Conservation (phyloP, 495 filamentous ascomycete species). For the Thozetella sp. region DNA sequence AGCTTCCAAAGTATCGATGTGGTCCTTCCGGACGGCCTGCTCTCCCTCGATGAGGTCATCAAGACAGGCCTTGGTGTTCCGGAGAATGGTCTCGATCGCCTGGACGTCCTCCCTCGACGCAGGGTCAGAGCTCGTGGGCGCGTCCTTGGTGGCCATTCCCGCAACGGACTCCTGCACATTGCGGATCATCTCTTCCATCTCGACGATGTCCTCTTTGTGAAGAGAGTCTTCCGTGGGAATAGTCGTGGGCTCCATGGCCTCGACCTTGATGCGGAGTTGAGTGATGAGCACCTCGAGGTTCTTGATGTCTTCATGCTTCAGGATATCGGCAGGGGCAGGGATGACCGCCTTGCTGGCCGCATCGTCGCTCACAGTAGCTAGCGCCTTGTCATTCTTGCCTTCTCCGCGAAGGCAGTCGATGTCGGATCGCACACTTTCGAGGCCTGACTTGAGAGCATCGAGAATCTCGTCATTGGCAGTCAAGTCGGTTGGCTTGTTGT, state of each 20-base stretch:
- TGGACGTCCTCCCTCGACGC: slow-evolving; percentile 77
- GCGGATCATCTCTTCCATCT: slow-evolving; percentile 38
- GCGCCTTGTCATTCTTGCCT: slow-evolving; percentile 50
- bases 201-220: slow-evolving; percentile 42
- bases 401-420: slow-evolving; percentile 71
- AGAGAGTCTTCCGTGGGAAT: slow-evolving; percentile 35
- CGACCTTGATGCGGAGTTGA: slow-evolving; percentile 80
- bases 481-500: slow-evolving; percentile 77
- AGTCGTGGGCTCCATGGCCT: slow-evolving; percentile 69
- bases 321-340: slow-evolving; percentile 29
- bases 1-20: slow-evolving; percentile 72
- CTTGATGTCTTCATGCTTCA: slow-evolving; percentile 74
- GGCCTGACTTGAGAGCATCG: slow-evolving; percentile 78
- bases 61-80: slow-evolving; percentile 79
- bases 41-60: slow-evolving; percentile 75
- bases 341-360: slow-evolving; percentile 28
- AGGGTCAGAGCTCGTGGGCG: slow-evolving; percentile 33
- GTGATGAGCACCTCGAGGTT: slow-evolving; percentile 80
- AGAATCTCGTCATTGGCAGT: slow-evolving; percentile 84
- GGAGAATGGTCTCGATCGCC: slow-evolving; percentile 85
- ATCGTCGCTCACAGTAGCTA: slow-evolving; percentile 37
- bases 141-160: slow-evolving; percentile 47
- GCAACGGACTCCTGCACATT: slow-evolving; percentile 63
- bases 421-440: slow-evolving; percentile 72
- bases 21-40: slow-evolving; percentile 67